Evolutionary conservation across 1,284 basidiomycete genomes (phyloP), one percentile per base, ranked within the genome.

Genomic region (Sporisorium sorghi): DNA sequence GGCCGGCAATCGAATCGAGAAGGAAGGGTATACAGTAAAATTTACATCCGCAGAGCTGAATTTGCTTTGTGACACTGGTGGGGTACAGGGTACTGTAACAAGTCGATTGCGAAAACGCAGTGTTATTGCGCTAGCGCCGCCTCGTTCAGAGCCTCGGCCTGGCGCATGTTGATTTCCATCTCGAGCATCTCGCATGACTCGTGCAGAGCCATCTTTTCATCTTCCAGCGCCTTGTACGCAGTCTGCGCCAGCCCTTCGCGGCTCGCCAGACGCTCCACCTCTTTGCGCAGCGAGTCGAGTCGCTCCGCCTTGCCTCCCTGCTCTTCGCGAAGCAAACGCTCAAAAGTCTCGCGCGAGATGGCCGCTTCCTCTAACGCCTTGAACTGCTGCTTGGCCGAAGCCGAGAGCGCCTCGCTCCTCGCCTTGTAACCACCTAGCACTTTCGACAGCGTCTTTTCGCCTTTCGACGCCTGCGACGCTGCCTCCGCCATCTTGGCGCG

Each of bases 361-460:
- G 39, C 42, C 11, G 65, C 63, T 39, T 81, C 75, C 32, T 61
- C 67, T 15, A 82, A 50, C 43, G 54, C 59, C 28, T 52, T 52
- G 44, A 68, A 76, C 5, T 59, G 61, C 26, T 77, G 66, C 23
- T 51, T 53, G 44, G 75, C 56, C 42, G 72, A 66, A 79, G 89
- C 89, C 15, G 88, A 86, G 8, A 96, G 87, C 44, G 90, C 89
- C 76, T 88, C 88, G 43, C 91, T 90, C 15, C 96, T 89, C 39
- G 89, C 88, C 81, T 93, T 90, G 85, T 99, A 99, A 3, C 97
- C 97, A 42, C 94, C 95, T 8, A 99, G 88, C 23, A 90, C 89
- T 73, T 96, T 90, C 14, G 87, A 89, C 19, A 99, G 89, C 85
- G 94, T 95, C 89, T 96, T 97, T 87, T 99, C 97, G 5, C 88